Evolutionary conservation across 1,139 yeast species (phyloP).

Genomic region (Scheffersomyces lignicola): DNA sequence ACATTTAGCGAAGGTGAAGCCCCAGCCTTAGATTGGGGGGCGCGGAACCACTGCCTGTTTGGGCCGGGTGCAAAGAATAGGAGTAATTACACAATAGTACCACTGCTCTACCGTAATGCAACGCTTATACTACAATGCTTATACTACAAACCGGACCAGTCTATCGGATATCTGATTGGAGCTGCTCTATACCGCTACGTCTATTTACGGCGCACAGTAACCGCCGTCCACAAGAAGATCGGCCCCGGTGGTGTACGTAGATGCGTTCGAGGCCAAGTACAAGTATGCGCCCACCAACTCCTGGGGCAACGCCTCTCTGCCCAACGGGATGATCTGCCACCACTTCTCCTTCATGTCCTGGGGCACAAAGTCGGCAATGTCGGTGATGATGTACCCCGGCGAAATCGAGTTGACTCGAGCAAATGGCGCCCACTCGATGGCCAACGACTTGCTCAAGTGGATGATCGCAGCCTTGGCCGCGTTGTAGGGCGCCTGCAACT

Average conservation of each 20-base stretch:
- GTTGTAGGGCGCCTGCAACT: slow-evolving; percentile 82
- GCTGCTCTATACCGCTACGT: too few species aligned
- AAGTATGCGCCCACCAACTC: slow-evolving; percentile 84
- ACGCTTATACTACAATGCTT: too few species aligned
- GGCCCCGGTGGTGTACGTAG: slow-evolving; percentile 81
- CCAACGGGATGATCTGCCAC: slow-evolving; percentile 64
- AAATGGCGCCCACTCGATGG: slow-evolving; percentile 82
- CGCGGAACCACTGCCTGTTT: too few species aligned
- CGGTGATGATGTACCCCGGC: slow-evolving; percentile 74
- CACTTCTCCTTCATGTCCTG: slow-evolving; percentile 29
- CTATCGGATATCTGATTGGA: too few species aligned
- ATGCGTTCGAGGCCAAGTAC: slow-evolving; percentile 78
- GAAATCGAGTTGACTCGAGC: slow-evolving; percentile 77
- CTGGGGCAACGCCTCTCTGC: slow-evolving; percentile 75
- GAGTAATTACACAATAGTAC: too few species aligned
- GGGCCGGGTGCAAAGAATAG: too few species aligned
- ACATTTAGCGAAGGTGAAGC: too few species aligned
- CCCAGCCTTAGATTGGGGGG: too few species aligned
- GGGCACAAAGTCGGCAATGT: slow-evolving; percentile 49
- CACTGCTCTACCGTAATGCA: too few species aligned
- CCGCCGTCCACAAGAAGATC: slow-evolving; percentile 89
- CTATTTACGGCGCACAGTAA: slow-evolving; percentile 47
- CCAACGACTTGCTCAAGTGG: slow-evolving; percentile 74
- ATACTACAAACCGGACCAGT: too few species aligned
- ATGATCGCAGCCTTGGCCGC: slow-evolving; percentile 85